Base-by-base conservation (phyloP, 768 basidiomycete genomes). In the Russula lepida region DNA sequence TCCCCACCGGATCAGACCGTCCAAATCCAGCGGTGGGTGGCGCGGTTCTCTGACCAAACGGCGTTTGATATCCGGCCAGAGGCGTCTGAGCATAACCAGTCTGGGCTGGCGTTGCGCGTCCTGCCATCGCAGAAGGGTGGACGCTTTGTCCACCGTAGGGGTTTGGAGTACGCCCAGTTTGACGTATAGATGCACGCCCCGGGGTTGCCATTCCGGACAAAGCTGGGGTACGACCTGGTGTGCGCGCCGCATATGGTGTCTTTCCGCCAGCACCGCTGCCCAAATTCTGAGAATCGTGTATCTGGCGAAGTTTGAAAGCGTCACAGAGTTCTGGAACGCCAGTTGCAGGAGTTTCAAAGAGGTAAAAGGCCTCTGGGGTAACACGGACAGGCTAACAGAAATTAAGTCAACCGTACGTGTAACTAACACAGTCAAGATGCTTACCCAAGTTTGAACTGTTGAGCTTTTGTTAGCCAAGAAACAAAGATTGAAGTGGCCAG, bases 301-400 rank as follows among this genome's bases (percentile, higher is more conserved):
- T 75, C 75, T 91, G 88, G 67, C 88, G 88, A 64, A 44, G 57
- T 84, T 98, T 98, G 84, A 98, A 98, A 21, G 95, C 94, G 71
- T 98, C 95, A 65, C 95, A 97, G 5, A 98, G 75, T 72, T 97
- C 93, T 4, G 90, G 86, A 27, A 98, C 92, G 39, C 92, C 93
- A 7, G 90, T 85, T 27, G 92, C 91, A 49, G 92, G 84, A 6
- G 92, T 90, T 65, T 94, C 92, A 68, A 92, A 92, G 19, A 98
- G 81, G 69, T 88, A 88, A 70, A 94, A 97, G 6, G 89, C 89
- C 73, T 91, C 86, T 2, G 92, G 92, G 6, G 88, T 81, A 46
- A 94, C 89, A 49, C 92, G 85, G 49, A 95, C 84, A 41, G 89
- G 90, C 92, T 93, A 60, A 17, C 19, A 56, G 54, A 28, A 49